phyloP scores from a whole-genome alignment of 1,139 yeast genomes.

The Yamadazyma trypodendri region DNA sequence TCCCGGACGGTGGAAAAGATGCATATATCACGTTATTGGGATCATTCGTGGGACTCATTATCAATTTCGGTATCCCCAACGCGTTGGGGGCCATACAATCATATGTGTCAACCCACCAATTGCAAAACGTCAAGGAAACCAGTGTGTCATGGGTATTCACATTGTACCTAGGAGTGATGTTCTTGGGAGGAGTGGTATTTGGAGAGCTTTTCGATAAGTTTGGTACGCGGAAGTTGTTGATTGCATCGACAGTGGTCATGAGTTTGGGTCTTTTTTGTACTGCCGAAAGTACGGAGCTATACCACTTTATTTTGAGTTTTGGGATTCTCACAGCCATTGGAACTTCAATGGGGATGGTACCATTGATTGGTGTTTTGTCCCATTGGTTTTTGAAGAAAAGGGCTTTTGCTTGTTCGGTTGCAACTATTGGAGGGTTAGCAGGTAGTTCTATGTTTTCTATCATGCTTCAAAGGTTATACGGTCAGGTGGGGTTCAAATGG shows the following conservation, averaged over 20 bases:
- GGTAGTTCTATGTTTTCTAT: constrained; percentile 64
- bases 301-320: constrained; percentile 60
- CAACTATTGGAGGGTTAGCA: constrained; percentile 60
- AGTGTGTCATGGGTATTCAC: constrained; percentile 66
- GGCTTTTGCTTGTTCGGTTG: constrained; percentile 56
- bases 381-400: constrained; percentile 61
- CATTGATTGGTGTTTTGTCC: constrained; percentile 57
- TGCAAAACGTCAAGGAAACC: constrained; percentile 39
- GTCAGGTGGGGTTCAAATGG: constrained; percentile 57
- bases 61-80: constrained; percentile 64
- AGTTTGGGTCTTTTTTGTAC: constrained; percentile 51
- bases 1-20: constrained; percentile 63
- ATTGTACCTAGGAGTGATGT: constrained; percentile 53
- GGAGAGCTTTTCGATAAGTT: constrained; percentile 61
- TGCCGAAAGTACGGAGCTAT: constrained; percentile 51
- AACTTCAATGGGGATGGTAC: constrained; percentile 56
- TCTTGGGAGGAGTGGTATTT: constrained; percentile 56
- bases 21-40: constrained; percentile 65
- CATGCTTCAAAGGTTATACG: constrained; percentile 48
- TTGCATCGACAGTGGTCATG: constrained; percentile 45
- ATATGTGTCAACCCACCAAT: constrained; percentile 51
- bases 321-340: constrained; percentile 58
- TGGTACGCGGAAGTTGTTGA: constrained; percentile 51
- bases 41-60: constrained; percentile 55
- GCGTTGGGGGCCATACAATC: constrained; percentile 62